phyloP scores from a whole-genome alignment of 2,329 filamentous ascomycete species.

The Neonectria ditissima region DNA sequence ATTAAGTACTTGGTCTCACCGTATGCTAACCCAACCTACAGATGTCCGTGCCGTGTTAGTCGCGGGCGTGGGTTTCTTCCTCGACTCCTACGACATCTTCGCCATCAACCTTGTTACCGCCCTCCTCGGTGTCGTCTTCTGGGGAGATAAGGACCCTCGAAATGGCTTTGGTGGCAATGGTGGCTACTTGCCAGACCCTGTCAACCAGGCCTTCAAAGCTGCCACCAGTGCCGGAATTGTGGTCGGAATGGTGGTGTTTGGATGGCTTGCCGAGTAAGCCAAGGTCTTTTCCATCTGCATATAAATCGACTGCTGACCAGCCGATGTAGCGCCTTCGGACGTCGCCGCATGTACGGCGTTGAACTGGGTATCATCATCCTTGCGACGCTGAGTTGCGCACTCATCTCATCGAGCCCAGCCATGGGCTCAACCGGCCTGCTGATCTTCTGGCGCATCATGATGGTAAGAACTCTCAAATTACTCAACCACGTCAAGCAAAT shows the following conservation, averaged over 20 bases:
- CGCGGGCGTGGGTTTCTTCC: constrained; percentile 85
- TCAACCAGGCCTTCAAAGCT: constrained; percentile 83
- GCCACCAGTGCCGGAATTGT: constrained; percentile 84
- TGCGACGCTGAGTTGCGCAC: constrained; percentile 74
- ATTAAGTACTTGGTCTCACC: neutral
- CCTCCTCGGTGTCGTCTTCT: constrained; percentile 82
- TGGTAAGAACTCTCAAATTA: constrained; percentile 59
- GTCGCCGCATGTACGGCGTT: constrained; percentile 85
- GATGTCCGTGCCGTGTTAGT: constrained; percentile 79
- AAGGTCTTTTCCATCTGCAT: constrained; percentile 28
- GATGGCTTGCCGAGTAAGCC: constrained; percentile 77
- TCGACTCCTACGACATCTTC: constrained; percentile 86
- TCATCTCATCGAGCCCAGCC: constrained; percentile 70
- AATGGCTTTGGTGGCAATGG: constrained; percentile 64
- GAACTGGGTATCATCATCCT: constrained; percentile 80
- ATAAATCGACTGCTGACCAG: constrained; percentile 28
- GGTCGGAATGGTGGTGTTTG: constrained; percentile 81
- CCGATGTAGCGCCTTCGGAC: constrained; percentile 67
- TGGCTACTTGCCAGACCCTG: constrained; percentile 70
- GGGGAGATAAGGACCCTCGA: constrained; percentile 60
- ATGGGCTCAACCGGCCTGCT: constrained; percentile 71
- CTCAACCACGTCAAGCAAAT: neutral
- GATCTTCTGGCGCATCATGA: constrained; percentile 81
- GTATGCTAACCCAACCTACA: constrained; percentile 37
- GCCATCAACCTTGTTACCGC: constrained; percentile 80